Conservation (phyloP, 1,284 basidiomycete genomes). For the Ceratobasidium sp. region DNA sequence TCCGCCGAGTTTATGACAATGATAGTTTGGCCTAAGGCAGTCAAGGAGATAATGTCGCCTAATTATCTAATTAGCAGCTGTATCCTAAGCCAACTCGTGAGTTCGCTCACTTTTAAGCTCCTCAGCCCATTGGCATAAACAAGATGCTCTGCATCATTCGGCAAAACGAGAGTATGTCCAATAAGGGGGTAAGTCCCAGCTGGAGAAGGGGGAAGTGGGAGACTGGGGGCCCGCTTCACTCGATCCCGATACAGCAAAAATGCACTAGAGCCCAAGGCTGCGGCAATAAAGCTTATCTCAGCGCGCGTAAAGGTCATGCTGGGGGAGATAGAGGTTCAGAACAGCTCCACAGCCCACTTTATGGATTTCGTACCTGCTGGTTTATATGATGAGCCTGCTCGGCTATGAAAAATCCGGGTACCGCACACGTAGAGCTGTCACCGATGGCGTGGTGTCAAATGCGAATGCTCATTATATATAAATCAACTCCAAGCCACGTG, state of each 20-base stretch:
- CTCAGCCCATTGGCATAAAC: conserved; percentile 9
- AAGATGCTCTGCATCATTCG: neutral
- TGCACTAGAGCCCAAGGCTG: neutral
- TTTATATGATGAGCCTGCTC: too few species aligned
- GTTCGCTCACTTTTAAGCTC: conserved; percentile 14
- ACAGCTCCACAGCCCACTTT: neutral
- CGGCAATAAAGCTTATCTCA: neutral
- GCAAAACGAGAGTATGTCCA: conserved; percentile 32
- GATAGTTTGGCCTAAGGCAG: conserved; percentile 56
- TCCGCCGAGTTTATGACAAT: conserved; percentile 56
- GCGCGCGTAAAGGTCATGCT: neutral
- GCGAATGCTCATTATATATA: too few species aligned
- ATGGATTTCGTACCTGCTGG: neutral
- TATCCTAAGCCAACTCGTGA: neutral
- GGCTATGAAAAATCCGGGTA: too few species aligned
- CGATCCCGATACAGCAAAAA: neutral
- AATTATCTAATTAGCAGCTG: neutral
- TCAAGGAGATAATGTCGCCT: conserved; percentile 57
- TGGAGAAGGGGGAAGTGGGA: conserved; percentile 18
- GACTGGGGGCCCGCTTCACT: neutral
- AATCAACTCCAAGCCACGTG: too few species aligned
- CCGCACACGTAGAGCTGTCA: too few species aligned
- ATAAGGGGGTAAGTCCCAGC: conserved; percentile 12
- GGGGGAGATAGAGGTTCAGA: neutral
- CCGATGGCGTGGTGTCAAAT: too few species aligned